Evolutionary conservation across 805 yeast species (phyloP), one percentile per base, ranked within the genome.

Genomic region (Yamadazyma paraphyllophila): DNA sequence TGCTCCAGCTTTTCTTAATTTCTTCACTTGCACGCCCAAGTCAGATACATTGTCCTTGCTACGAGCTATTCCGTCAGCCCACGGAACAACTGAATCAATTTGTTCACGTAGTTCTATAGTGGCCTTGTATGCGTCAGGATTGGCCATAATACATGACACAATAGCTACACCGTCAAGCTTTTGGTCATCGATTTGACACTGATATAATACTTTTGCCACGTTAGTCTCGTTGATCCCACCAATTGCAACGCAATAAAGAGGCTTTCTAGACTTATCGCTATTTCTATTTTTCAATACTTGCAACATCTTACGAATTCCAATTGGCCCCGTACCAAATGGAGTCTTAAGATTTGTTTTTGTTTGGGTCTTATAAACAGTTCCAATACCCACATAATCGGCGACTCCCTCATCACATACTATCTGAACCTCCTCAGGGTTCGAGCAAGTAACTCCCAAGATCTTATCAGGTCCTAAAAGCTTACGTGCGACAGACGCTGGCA

Each of bases 351-450:
- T 64, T 55, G 74, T 77, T 59, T 90, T 90, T 1, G 97, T 90
- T 7, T 61, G 56, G 0, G 97, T 90, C 12, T 80, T 78, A 59
- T 77, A 91, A 3, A 87, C 77, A 6, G 92, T 81, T 3, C 97
- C 92, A 48, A 90, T 74, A 0, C 97, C 97, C 44, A 90, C 79
- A 59, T 90, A 90, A 61, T 90, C 96, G 4, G 83, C 80, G 10
- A 75, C 69, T 9, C 66, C 73, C 31, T 73, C 76, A 9, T 63
- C 58, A 36, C 80, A 66, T 0, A 80, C 89, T 15, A 60, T 64
- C 25, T 65, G 57, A 1, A 80, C 74, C 58, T 89, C 96, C 4
- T 71, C 72, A 0, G 72, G 72, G 27, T 74, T 71, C 7, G 84
- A 76, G 20, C 88, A 85, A 34, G 91, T 82, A 46, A 91, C 82